A percentile compares a stretch with the other conserved stretches of the same genome.
These are phyloP conservation scores for Erodium texanum DNA, from an alignment of 441 rosid species.

Conservation along the genomic window DNA sequence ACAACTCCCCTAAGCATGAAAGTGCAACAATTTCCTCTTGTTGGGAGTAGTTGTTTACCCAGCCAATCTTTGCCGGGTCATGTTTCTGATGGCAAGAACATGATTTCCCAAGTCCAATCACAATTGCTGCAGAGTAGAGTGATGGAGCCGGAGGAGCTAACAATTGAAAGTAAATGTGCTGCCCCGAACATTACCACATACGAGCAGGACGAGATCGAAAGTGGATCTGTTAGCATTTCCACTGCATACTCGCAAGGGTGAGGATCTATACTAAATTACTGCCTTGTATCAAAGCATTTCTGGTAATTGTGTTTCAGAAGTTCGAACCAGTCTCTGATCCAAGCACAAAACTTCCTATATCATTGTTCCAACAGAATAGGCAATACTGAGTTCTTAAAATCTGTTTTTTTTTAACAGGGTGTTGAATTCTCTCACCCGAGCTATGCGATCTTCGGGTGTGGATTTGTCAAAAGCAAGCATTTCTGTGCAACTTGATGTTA, in stretches of 20 bases:
- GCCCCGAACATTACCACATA: constrained; percentile 24
- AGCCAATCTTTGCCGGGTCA: constrained; percentile 33
- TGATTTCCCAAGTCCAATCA: constrained; percentile 36
- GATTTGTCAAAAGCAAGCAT: constrained; percentile 40
- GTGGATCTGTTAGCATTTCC: constrained; percentile 31
- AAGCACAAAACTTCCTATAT: neutral
- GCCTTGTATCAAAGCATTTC: neutral
- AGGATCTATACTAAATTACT: constrained; percentile 12
- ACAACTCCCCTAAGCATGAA: constrained; percentile 28
- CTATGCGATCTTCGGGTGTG: constrained; percentile 44
- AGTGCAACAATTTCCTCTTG: constrained; percentile 29
- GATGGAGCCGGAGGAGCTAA: constrained; percentile 8
- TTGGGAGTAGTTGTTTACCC: constrained; percentile 30
- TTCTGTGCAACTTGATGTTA: constrained; percentile 43
- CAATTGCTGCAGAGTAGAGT: constrained; percentile 34
- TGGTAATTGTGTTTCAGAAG: neutral
- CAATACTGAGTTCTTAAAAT: constrained; percentile 9
- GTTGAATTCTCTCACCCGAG: constrained; percentile 33
- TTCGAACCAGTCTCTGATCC: neutral
- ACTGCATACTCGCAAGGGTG: constrained; percentile 52
- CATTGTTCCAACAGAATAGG: no score
- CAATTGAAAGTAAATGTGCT: constrained; percentile 28
- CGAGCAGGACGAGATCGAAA: constrained; percentile 26
- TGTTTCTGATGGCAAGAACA: constrained; percentile 35
- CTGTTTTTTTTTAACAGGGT: constrained; percentile 24